Base-by-base conservation (phyloP, 495 filamentous ascomycete species). In the Neurospora tetrasperma region DNA sequence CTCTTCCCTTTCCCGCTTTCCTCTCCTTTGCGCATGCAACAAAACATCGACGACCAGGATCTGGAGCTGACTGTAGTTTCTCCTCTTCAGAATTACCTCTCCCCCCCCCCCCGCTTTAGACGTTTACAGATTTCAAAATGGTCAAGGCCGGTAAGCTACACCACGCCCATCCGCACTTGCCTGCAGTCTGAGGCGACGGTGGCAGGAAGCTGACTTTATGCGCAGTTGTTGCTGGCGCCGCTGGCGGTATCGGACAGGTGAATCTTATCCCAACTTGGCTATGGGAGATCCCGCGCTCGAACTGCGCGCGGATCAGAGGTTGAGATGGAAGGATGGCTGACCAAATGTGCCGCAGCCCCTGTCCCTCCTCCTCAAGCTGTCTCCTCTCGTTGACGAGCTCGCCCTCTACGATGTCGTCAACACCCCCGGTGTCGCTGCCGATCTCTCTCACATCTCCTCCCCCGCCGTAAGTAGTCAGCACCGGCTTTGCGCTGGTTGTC, bases 361-460 rank as follows among this genome's bases (percentile, higher is more conserved):
- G 78, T 98, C 96, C 74, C 94, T 99, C 76, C 89, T 99, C 78
- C 85, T 97, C 76, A 99, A 98, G 88, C 87, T 90, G 73, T 91
- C 86, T 71, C 93, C 94, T 43, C 89, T 95, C 74, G 84, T 98
- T 75, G 90, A 94, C 78, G 92, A 98, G 86, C 91, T 99, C 79
- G 86, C 94, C 70, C 90, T 99, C 75, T 99, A 97, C 88, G 96
- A 98, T 95, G 94, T 98, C 74, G 96, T 98, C 82, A 97, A 98
- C 88, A 96, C 94, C 59, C 95, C 94, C 74, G 96, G 96, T 82
- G 96, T 99, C 72, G 90, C 95, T 54, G 90, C 96, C 73, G 96
- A 99, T 80, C 90, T 99, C 70, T 97, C 96, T 70, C 96, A 99
- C 85, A 98, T 99, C 85, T 97, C 96, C 59, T 92, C 94, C 46